phyloP scores from a whole-genome alignment of 179 eudicot genomes.

The Camellia oleifera region DNA sequence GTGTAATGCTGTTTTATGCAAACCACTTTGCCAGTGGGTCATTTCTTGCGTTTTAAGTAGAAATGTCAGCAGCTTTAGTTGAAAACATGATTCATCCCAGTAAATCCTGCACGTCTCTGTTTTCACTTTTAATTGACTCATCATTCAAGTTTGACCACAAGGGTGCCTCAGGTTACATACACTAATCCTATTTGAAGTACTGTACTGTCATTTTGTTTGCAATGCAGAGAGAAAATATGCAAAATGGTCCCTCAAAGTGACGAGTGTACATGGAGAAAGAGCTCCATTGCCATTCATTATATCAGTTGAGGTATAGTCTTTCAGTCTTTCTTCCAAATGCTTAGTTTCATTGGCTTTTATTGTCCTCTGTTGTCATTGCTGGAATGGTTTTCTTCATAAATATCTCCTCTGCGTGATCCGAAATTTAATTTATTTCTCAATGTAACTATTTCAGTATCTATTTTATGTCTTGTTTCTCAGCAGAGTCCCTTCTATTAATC shows the following conservation, averaged over 20 bases:
- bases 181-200: neutral
- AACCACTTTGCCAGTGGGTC: conserved; percentile 2
- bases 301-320: conserved; percentile 50
- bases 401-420: neutral
- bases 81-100: too few species aligned
- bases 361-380: neutral
- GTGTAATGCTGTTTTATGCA: neutral
- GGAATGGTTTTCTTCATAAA: neutral
- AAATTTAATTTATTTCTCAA: conserved; percentile 3
- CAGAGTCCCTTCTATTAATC: neutral
- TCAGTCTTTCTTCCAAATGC: neutral
- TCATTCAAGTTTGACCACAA: neutral
- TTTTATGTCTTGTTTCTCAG: neutral
- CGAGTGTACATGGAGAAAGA: conserved; percentile 53
- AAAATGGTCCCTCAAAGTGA: conserved; percentile 56
- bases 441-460: neutral
- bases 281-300: conserved; percentile 58
- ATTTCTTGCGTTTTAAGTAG: neutral
- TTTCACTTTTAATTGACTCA: neutral
- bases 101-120: neutral
- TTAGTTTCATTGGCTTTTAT: neutral
- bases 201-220: conserved; percentile 2
- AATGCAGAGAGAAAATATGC: conserved; percentile 53
- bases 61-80: too few species aligned
- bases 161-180: neutral